phyloP scores from a whole-genome alignment of 495 filamentous ascomycete species.

The Xeromyces bisporus region DNA sequence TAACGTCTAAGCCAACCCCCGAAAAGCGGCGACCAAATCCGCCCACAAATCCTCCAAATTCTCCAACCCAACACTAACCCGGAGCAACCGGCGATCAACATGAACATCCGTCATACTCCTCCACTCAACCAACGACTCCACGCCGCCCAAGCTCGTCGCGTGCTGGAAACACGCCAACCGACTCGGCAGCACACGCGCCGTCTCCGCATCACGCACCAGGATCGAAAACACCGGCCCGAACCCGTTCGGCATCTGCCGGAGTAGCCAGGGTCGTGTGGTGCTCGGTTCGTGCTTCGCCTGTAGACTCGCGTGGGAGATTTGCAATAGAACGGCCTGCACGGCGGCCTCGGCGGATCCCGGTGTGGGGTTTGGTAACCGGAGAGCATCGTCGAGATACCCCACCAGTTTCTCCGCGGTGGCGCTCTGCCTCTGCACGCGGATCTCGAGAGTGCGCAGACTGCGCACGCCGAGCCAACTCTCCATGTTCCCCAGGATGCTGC shows the following conservation, averaged over 20 bases:
- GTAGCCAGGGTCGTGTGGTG: no score
- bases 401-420: constrained; percentile 51
- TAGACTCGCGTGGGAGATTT: constrained; percentile 59
- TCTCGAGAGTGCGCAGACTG: constrained; percentile 68
- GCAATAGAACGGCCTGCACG: constrained; percentile 35
- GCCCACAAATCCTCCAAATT: constrained; percentile 65
- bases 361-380: constrained; percentile 17
- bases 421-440: constrained; percentile 63
- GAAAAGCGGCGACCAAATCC: constrained; percentile 57
- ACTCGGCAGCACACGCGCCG: constrained; percentile 55
- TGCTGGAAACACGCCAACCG: constrained; percentile 76
- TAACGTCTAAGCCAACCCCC: constrained; percentile 10
- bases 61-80: constrained; percentile 78
- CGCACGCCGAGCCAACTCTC: constrained; percentile 86
- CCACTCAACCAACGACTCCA: constrained; percentile 71
- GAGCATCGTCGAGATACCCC: constrained; percentile 42
- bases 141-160: constrained; percentile 82
- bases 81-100: constrained; percentile 56
- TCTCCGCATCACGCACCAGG: constrained; percentile 36
- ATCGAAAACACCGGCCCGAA: constrained; percentile 81
- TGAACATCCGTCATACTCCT: constrained; percentile 58
- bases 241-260: constrained; percentile 80
- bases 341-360: constrained; percentile 20
- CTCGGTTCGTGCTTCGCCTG: constrained; percentile 43
- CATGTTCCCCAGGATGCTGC: constrained; percentile 73